Conservation (phyloP, 495 filamentous ascomycete species). For the Annulohypoxylon bovei region DNA sequence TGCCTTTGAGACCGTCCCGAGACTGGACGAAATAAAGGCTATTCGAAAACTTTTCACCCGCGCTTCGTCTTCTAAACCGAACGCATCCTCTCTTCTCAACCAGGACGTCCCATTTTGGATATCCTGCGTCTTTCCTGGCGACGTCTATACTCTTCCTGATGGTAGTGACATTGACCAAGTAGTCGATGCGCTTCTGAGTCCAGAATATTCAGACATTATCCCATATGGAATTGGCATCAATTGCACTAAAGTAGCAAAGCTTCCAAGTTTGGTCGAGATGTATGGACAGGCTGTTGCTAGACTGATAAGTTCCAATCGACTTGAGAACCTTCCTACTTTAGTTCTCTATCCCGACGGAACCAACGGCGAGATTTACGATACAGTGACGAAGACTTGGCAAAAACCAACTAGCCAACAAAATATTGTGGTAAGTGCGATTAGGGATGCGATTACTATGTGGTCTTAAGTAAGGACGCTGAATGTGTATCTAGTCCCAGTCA, state of each 20-base stretch:
- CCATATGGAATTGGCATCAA: conserved; percentile 75
- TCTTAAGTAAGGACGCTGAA: conserved; percentile 14
- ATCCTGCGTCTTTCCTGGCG: conserved; percentile 67
- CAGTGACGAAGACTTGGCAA: conserved; percentile 67
- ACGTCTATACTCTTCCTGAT: conserved; percentile 56
- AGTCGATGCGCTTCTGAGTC: conserved; percentile 54
- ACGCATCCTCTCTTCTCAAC: neutral
- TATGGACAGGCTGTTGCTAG: conserved; percentile 56
- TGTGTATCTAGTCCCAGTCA: conserved; percentile 6
- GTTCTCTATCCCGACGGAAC: conserved; percentile 77
- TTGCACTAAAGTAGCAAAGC: conserved; percentile 68
- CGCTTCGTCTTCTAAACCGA: conserved; percentile 16
- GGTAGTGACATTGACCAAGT: conserved; percentile 57
- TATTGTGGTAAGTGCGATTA: conserved; percentile 27
- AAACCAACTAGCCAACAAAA: conserved; percentile 38
- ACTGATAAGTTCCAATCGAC: conserved; percentile 44
- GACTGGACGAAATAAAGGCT: conserved; percentile 67
- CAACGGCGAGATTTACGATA: conserved; percentile 72
- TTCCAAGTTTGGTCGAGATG: conserved; percentile 56
- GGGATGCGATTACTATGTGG: neutral
- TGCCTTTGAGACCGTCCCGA: conserved; percentile 71
- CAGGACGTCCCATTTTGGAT: conserved; percentile 64
- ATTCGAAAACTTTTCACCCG: conserved; percentile 57
- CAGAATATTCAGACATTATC: conserved; percentile 26
- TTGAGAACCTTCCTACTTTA: conserved; percentile 60